Evolutionary conservation across 1,284 basidiomycete species (phyloP), one percentile per base, ranked within the genome.

Genomic region (Apiotrichum brassicae): DNA sequence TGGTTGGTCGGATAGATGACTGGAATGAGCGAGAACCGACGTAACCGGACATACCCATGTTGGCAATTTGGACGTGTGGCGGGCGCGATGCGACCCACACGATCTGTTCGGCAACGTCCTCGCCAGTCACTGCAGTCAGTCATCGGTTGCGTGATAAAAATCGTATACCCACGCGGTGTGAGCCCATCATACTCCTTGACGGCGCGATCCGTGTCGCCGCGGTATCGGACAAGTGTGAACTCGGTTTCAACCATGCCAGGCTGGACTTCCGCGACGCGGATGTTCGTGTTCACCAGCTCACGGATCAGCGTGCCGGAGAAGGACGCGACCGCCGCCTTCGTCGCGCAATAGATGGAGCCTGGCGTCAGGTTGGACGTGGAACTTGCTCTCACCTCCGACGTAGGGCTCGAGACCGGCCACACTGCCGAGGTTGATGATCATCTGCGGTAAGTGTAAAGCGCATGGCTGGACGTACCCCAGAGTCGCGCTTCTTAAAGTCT

Each of bases 71-170:
- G 16, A 58, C 56, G 35, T 58, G 52, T 6, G 46, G 44, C 0
- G 56, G 53, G 5, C 70, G 54, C 4, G 62, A 64, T 3, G 70
- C 68, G 13, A 54, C 50, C 70, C 70, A 99, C 12, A 97, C 91
- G 63, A 99, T 94, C 73, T 98, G 91, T 72, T 98, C 93, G 1
- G 94, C 94, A 46, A 94, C 85, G 66, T 94, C 90, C 51, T 84
- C 78, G 9, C 85, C 84, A 3, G 81, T 40, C 4, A 56, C 46
- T 52, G 34, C 6, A 23, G 25, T 44, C 35, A 45, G 46, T 34
- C 33, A 13, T 18, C 11, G 12, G 11, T 7, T 34, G 7, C 11
- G 8, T 6, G 3, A 18, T 7, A n/a, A 34, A 18, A 16, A 18
- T 9, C 33, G 16, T 34, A n/a, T 14, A 60, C 67, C 58, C 30